phyloP scores from a whole-genome alignment of 2,329 filamentous ascomycete species.

The Lasiodiplodia theobromae region DNA sequence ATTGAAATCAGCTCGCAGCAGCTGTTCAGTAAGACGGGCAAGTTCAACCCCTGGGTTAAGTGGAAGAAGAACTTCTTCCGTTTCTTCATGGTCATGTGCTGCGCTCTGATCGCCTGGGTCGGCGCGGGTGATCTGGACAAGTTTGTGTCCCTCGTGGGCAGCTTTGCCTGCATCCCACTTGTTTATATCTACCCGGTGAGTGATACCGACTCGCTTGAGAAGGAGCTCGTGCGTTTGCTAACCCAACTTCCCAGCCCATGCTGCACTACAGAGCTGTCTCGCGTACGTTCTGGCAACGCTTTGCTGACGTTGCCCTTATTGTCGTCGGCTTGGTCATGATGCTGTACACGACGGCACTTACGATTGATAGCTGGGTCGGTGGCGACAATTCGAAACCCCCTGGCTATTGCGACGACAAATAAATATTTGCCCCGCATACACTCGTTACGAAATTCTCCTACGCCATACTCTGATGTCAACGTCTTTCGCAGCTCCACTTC shows the following conservation, averaged over 20 bases:
- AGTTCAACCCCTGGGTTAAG: conserved; percentile 98
- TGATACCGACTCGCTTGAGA: conserved; percentile 36
- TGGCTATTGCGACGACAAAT: conserved; percentile 66
- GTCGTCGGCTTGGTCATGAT: conserved; percentile 86
- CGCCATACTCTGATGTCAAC: background rate
- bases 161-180: conserved; percentile 95
- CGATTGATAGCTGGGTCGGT: conserved; percentile 83
- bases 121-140: conserved; percentile 95
- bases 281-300: conserved; percentile 69
- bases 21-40: conserved; percentile 90
- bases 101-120: conserved; percentile 86
- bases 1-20: conserved; percentile 97
- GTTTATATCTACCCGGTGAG: conserved; percentile 98
- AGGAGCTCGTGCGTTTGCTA: conserved; percentile 36
- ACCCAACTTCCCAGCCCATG: conserved; percentile 70
- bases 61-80: conserved; percentile 99
- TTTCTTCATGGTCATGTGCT: conserved; percentile 88
- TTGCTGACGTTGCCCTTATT: conserved; percentile 77
- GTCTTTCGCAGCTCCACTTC: background rate
- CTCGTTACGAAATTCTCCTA: background rate
- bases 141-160: conserved; percentile 94
- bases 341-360: conserved; percentile 88
- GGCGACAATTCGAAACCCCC: conserved; percentile 61
- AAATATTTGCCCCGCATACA: background rate
- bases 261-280: conserved; percentile 87